These are phyloP conservation scores for Fraxinus anomala DNA, from an alignment of 257 asterid genomes.

Conservation along the genomic window DNA sequence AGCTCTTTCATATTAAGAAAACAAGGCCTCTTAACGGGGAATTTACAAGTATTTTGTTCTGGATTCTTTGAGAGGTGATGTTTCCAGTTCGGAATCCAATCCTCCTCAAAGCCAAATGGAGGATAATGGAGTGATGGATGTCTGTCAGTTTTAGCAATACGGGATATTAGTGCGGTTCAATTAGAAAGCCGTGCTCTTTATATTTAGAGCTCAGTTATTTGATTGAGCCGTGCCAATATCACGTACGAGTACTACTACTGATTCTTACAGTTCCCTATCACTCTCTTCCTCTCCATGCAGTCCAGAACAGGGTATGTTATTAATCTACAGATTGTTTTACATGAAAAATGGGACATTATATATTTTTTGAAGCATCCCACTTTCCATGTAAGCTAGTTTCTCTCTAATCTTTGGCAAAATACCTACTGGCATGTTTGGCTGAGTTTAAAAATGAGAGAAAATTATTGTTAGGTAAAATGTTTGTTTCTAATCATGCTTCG, in stretches of 20 bases:
- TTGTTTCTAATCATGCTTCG: neutral
- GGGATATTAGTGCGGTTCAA: conserved; percentile 99
- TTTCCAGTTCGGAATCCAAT: conserved; percentile 1
- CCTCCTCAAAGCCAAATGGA: neutral
- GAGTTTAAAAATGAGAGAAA: neutral
- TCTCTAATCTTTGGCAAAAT: neutral
- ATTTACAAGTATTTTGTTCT: conserved; percentile 11
- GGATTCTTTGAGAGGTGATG: neutral
- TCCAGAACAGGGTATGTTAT: conserved; percentile 22
- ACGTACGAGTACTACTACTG: conserved; percentile 40
- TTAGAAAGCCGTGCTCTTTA: conserved; percentile 64
- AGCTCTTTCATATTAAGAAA: conserved; percentile 13
- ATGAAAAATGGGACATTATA: neutral
- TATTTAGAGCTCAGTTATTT: conserved; percentile 60
- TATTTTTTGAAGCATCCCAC: neutral
- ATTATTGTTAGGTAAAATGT: too few relatives aligned
- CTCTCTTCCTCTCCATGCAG: conserved; percentile 28
- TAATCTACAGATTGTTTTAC: neutral
- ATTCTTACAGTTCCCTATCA: conserved; percentile 20
- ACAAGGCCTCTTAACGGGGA: conserved; percentile 10
- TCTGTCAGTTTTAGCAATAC: conserved; percentile 28
- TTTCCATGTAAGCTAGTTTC: neutral
- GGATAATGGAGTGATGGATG: conserved; percentile 20
- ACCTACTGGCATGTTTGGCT: neutral
- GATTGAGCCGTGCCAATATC: conserved; percentile 99